Percentiles rank a stretch among this genome's conserved stretches.
Evolutionary conservation across 1,284 basidiomycete genomes (phyloP).

Genomic region (Kwoniella shivajii): DNA sequence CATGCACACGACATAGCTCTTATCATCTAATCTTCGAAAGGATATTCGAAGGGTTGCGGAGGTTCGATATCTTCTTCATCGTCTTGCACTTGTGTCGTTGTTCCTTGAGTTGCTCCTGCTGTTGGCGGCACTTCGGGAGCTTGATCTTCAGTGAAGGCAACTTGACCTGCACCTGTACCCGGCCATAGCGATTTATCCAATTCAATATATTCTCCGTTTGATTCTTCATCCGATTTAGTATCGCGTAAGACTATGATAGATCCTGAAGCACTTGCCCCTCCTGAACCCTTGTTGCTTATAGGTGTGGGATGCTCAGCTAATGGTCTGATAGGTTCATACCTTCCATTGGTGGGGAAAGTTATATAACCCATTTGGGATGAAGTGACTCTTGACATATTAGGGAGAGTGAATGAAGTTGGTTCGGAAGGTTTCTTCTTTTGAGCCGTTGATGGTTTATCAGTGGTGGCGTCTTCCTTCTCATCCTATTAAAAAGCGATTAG

Average conservation of each 20-base stretch:
- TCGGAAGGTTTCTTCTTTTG: slow-evolving; percentile 65
- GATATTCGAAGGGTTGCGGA: slow-evolving; percentile 60
- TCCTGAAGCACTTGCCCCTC: slow-evolving; percentile 70
- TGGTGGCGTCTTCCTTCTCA: slow-evolving; percentile 58
- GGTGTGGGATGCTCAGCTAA: slow-evolving; percentile 52
- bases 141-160: slow-evolving; percentile 29
- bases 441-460: slow-evolving; percentile 14
- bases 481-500: slow-evolving; percentile 26
- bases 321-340: slow-evolving; percentile 88
- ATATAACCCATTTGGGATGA: slow-evolving; percentile 85
- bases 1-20: too few species aligned
- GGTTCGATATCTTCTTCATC: slow-evolving; percentile 76
- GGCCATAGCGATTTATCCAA: slow-evolving; percentile 58
- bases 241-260: slow-evolving; percentile 81
- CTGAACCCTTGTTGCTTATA: slow-evolving; percentile 9
- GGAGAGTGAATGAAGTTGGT: slow-evolving; percentile 71
- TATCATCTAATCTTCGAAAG: slow-evolving; percentile 42
- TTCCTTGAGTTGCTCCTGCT: slow-evolving; percentile 36
- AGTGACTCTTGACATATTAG: slow-evolving; percentile 91
- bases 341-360: slow-evolving; percentile 70
- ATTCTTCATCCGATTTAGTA: slow-evolving; percentile 63
- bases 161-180: slow-evolving; percentile 42
- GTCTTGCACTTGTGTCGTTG: slow-evolving; percentile 61
- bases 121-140: slow-evolving; percentile 42
- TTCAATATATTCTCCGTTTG: slow-evolving; percentile 67